Evolutionary conservation across 495 filamentous ascomycete species (phyloP), one percentile per base, ranked within the genome.

Genomic region (Talaromyces trachyspermus): DNA sequence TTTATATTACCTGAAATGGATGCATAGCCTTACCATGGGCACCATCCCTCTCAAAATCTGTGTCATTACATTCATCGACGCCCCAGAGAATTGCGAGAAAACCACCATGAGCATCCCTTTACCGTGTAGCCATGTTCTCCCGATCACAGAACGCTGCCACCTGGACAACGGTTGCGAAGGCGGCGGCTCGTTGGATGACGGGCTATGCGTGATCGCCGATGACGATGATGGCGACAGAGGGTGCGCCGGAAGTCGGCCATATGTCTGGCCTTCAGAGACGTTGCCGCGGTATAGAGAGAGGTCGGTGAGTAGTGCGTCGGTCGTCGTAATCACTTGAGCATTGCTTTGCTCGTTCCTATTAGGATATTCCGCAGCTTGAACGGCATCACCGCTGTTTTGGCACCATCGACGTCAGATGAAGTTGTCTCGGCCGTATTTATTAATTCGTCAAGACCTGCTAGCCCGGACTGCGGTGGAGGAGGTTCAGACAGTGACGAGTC

Each of bases 1-100:
- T 9, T 18, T 8, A 2, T 23, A 56, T 25, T 64, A 80, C 78
- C 67, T 95, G 91, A 56, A 95, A 84, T 8, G 91, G 87, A 68
- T 94, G 79, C 71, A 92, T 82, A 0, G 75, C 80, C 23, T 82
- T 70, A 17, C 82, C 75, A 55, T 71, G 50, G 39, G 69, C 68
- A 25, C 78, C 88, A 48, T 85, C 77, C 3, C 83, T 71, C 57
- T 94, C 89, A 96, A 66, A 2, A 94, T 57, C 30, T 91, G 75
- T 0, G 89, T 87, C 19, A 82, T 78, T 6, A 94, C 75, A 60
- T 91, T 94, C 92, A 98, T 98, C 37, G 87, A 63, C 0, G 84
- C 82, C 0, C 85, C 89, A 54, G 95, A 96, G 27, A 94, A 66
- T 66, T 95, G 89, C 8, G 89, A 75, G 18, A 82, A 23, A 14